Percentiles rank a stretch among this genome's conserved stretches.
phyloP scores from a whole-genome alignment of 2,329 filamentous ascomycete species.

The Lachnellula arida region DNA sequence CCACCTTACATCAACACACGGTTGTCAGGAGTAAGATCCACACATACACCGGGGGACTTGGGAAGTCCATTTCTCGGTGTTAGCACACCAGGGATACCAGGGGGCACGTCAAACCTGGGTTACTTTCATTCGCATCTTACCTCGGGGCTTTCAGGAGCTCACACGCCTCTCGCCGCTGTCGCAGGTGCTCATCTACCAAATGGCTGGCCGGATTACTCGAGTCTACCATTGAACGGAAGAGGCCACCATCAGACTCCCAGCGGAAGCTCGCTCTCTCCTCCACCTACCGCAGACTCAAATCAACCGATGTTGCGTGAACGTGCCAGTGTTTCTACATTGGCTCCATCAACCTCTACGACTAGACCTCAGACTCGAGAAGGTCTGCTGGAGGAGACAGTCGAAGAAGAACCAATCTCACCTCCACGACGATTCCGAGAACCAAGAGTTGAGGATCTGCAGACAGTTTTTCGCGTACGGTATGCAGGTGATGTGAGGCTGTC shows the following conservation, averaged over 20 bases:
- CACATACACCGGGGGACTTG: slow-evolving; percentile 38
- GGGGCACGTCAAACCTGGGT: slow-evolving; percentile 70
- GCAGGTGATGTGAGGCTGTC: slow-evolving; percentile 82
- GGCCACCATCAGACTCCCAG: slow-evolving; percentile 29
- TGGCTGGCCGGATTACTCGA: slow-evolving; percentile 40
- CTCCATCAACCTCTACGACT: slow-evolving; percentile 49
- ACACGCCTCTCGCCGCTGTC: slow-evolving; percentile 75
- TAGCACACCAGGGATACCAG: slow-evolving; percentile 60
- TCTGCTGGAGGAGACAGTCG: slow-evolving; percentile 27
- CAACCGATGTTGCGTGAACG: slow-evolving; percentile 46
- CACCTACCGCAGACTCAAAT: slow-evolving; percentile 38
- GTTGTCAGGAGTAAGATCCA: slow-evolving; percentile 30
- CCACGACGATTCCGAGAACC: slow-evolving; percentile 62
- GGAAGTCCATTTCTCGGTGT: slow-evolving; percentile 54
- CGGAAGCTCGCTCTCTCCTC: slow-evolving; percentile 28
- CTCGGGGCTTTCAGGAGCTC: slow-evolving; percentile 66
- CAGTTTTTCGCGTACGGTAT: slow-evolving; percentile 87
- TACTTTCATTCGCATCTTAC: slow-evolving; percentile 79
- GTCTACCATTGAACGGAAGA: slow-evolving; percentile 15
- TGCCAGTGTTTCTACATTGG: slow-evolving; percentile 58
- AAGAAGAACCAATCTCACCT: slow-evolving; percentile 33
- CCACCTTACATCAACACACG: slow-evolving; percentile 39
- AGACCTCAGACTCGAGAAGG: slow-evolving; percentile 55
- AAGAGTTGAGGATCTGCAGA: slow-evolving; percentile 81
- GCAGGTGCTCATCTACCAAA: slow-evolving; percentile 62